Conservation (phyloP, 306 rosid species). For the Hylodesmum podocarpum region DNA sequence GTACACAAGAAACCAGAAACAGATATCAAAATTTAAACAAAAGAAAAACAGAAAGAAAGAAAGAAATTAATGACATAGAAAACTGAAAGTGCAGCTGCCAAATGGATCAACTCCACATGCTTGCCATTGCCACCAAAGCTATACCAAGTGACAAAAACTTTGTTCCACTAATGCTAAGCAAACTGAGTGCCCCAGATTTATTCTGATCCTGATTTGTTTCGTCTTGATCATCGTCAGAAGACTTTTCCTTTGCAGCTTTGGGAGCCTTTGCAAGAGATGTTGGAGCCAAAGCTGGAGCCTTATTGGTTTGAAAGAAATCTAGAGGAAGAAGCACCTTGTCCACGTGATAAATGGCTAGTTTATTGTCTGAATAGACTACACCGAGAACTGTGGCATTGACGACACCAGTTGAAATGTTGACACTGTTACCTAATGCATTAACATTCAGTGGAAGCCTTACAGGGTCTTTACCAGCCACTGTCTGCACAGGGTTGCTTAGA, state of each 20-base stretch:
- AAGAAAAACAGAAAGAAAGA: neutral
- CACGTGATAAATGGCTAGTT: slow-evolving; percentile 55
- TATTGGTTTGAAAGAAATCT: slow-evolving; percentile 45
- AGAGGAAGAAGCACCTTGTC: slow-evolving; percentile 66
- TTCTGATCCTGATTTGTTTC: slow-evolving; percentile 32
- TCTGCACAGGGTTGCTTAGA: slow-evolving; percentile 36
- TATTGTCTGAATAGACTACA: slow-evolving; percentile 49
- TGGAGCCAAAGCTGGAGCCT: slow-evolving; percentile 55
- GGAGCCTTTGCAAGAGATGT: slow-evolving; percentile 43
- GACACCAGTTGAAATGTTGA: slow-evolving; percentile 59
- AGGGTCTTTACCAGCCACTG: slow-evolving; percentile 25
- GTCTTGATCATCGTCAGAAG: slow-evolving; percentile 23
- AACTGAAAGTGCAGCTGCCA: neutral
- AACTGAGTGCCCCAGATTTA: slow-evolving; percentile 40
- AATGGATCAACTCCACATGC: slow-evolving; percentile 24
- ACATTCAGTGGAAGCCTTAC: slow-evolving; percentile 41
- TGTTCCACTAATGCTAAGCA: slow-evolving; percentile 17
- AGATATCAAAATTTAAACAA: neutral
- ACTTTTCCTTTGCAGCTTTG: slow-evolving; percentile 38
- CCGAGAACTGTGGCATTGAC: slow-evolving; percentile 53
- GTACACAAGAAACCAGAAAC: neutral
- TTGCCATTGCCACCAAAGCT: slow-evolving; percentile 9
- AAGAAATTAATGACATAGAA: neutral
- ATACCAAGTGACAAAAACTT: slow-evolving; percentile 28
- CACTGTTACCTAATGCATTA: slow-evolving; percentile 49